A percentile compares a stretch with the other conserved stretches of the same genome.
These are phyloP conservation scores for Domatiomyces globalis DNA, from an alignment of 2,329 filamentous ascomycete genomes.

Conservation along the genomic window DNA sequence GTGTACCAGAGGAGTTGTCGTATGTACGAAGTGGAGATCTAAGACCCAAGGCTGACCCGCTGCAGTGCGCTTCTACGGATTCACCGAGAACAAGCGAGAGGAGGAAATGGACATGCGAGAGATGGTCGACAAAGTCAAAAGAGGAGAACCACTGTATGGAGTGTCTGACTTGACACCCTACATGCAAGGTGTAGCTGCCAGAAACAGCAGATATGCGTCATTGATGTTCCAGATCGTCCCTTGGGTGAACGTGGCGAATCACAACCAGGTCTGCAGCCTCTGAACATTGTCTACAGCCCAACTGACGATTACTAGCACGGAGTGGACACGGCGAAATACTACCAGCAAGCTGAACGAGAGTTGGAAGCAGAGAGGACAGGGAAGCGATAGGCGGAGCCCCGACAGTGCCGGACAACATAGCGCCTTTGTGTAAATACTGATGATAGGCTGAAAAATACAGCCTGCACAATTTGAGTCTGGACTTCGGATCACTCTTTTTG, in stretches of 20 bases:
- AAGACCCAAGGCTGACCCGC: background rate
- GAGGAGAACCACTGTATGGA: constrained; percentile 79
- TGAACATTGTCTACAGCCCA: constrained; percentile 1
- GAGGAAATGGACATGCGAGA: constrained; percentile 93
- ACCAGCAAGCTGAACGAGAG: constrained; percentile 85
- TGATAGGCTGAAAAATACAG: background rate
- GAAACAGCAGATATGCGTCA: constrained; percentile 84
- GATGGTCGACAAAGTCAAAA: constrained; percentile 95
- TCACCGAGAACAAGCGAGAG: constrained; percentile 82
- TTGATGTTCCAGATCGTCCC: constrained; percentile 73
- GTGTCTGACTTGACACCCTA: constrained; percentile 63
- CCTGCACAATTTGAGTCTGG: background rate
- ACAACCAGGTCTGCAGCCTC: constrained; percentile 46
- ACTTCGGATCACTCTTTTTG: background rate
- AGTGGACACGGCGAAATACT: constrained; percentile 97
- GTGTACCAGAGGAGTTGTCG: constrained; percentile 72
- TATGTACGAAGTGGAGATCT: constrained; percentile 37
- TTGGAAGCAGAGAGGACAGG: constrained; percentile 55
- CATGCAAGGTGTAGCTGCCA: constrained; percentile 81
- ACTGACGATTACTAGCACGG: constrained; percentile 51
- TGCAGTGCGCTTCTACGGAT: constrained; percentile 86
- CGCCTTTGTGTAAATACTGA: background rate
- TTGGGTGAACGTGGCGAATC: constrained; percentile 98
- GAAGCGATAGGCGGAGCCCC: background rate
- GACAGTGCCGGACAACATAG: too few species aligned